Conservation (phyloP, 2,329 filamentous ascomycete species). For the Cladosporium sp. region DNA sequence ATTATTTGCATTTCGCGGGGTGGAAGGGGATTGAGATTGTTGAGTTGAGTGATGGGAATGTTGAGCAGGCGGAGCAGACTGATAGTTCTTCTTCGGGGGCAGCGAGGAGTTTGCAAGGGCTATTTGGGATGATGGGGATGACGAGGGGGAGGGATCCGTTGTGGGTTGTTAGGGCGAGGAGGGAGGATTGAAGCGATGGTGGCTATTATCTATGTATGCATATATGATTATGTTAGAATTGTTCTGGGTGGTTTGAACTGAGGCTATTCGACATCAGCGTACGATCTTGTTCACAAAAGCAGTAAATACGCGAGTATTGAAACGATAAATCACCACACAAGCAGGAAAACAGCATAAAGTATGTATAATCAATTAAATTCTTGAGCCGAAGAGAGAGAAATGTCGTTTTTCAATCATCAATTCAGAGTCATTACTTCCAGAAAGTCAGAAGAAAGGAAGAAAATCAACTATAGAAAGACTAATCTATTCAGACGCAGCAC, state of each 20-base stretch:
- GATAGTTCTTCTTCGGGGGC: slow-evolving; percentile 18
- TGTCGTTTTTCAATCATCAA: not conserved
- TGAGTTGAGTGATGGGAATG: slow-evolving; percentile 48
- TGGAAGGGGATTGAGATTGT: slow-evolving; percentile 58
- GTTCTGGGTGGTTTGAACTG: too few species aligned
- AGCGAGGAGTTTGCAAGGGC: slow-evolving; percentile 28
- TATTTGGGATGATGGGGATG: slow-evolving; percentile 40
- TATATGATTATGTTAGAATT: too few species aligned
- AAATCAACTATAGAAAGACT: not conserved
- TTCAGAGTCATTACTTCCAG: slow-evolving; percentile 6
- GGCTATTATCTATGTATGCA: not conserved
- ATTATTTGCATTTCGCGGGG: slow-evolving; percentile 55
- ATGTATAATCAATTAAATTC: not conserved
- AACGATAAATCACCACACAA: not conserved
- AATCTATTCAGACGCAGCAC: not conserved
- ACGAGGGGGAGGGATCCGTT: slow-evolving; percentile 43
- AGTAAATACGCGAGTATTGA: not conserved
- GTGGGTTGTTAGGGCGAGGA: slow-evolving; percentile 47
- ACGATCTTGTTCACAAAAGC: not conserved
- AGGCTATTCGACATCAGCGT: not conserved
- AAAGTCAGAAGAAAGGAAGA: not conserved
- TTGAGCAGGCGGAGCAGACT: slow-evolving; percentile 23
- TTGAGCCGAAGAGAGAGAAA: not conserved
- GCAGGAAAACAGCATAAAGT: not conserved
- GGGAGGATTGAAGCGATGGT: slow-evolving; percentile 12